Evolutionary conservation across 805 yeast genomes (phyloP).

Genomic region (Candida ponderosae): DNA sequence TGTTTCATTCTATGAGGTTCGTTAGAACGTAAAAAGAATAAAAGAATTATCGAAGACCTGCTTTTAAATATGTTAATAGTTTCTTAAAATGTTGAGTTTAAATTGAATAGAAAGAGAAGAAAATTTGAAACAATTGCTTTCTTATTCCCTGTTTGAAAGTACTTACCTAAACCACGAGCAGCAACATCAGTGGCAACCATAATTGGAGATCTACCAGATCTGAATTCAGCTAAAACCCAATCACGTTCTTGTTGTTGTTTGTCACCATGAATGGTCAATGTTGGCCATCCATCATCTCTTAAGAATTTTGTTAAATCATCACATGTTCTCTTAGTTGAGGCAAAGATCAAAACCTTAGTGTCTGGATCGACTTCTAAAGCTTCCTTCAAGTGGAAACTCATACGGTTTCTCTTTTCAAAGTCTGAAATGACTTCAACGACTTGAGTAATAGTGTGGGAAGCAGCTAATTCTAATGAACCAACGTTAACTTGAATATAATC

Average conservation of each 20-base stretch:
- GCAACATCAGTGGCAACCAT: constrained; percentile 99
- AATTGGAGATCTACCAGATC: constrained; percentile 85
- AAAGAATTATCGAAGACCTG: too few species aligned
- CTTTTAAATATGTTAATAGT: too few species aligned
- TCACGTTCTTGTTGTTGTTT: constrained; percentile 97
- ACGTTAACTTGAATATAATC: constrained; percentile 95
- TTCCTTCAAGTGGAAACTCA: constrained; percentile 72
- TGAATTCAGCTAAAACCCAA: constrained; percentile 94
- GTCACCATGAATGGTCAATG: constrained; percentile 97
- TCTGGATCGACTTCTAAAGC: constrained; percentile 65
- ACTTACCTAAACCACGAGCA: constrained; percentile 99
- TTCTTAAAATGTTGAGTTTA: too few species aligned
- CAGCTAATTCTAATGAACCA: constrained; percentile 93
- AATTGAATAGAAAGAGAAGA: constrained; percentile 1
- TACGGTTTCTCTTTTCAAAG: constrained; percentile 90
- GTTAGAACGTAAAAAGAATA: too few species aligned
- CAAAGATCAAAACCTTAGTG: constrained; percentile 79
- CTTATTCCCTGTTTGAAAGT: constrained; percentile 12
- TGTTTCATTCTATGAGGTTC: too few species aligned
- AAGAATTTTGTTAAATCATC: constrained; percentile 88
- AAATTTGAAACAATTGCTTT: constrained; percentile 1
- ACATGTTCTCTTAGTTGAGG: constrained; percentile 95
- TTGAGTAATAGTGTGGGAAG: constrained; percentile 94
- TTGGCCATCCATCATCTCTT: constrained; percentile 98
- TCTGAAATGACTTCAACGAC: constrained; percentile 85